Evolutionary conservation across 768 basidiomycete species (phyloP).

Genomic region (Phylloporus sp.): DNA sequence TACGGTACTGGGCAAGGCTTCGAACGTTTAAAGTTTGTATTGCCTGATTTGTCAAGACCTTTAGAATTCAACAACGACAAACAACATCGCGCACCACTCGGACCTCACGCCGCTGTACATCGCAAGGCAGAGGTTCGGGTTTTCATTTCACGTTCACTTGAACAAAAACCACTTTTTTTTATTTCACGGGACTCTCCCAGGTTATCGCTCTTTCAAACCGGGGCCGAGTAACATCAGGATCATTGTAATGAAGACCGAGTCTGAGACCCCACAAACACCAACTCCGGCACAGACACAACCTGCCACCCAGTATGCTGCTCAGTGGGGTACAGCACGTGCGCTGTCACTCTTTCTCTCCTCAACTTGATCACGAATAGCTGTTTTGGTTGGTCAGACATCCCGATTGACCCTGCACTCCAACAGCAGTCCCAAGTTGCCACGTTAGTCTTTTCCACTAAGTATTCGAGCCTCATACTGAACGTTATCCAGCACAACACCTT

Average conservation of each 20-base stretch:
- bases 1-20: no score
- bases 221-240: not conserved
- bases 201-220: not conserved
- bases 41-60: constrained; percentile 10
- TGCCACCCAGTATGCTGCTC: constrained; percentile 32
- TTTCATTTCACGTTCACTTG: not conserved
- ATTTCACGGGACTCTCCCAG: not conserved
- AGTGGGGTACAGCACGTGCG: constrained; percentile 40
- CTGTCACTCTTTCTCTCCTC: constrained; percentile 2
- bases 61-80: constrained; percentile 23
- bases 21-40: not conserved
- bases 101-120: not conserved
- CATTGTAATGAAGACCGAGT: constrained; percentile 41
- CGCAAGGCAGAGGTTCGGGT: not conserved
- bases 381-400: constrained; percentile 43
- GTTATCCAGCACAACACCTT: constrained; percentile 40
- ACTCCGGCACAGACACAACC: constrained; percentile 30
- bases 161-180: not conserved
- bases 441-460: constrained; percentile 26
- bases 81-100: constrained; percentile 5
- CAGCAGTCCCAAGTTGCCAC: constrained; percentile 49
- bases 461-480: constrained; percentile 3
- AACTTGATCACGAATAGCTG: not conserved
- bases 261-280: constrained; percentile 33
- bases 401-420: constrained; percentile 67